Evolutionary conservation across 1,284 basidiomycete genomes (phyloP), one percentile per base, ranked within the genome.

Genomic region (Tremellales sp.): DNA sequence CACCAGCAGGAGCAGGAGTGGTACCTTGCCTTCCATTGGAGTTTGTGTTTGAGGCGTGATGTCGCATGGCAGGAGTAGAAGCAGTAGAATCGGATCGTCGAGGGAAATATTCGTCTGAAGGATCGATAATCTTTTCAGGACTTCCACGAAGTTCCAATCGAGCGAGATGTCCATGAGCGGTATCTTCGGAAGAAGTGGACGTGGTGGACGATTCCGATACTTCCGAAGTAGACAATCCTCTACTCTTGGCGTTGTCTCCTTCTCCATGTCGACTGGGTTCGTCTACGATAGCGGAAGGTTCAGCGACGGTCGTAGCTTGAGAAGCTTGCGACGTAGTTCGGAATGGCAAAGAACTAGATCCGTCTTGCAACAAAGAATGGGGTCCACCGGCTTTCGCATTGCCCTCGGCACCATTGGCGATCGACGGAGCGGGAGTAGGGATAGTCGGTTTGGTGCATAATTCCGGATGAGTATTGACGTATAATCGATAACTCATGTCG

Each of bases 391-490:
- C 43, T 50, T 63, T 64, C 44, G 47, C 50, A 21, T 51, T 43
- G 11, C 50, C 57, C 13, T 56, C 58, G 3, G 46, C 25, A 8
- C 68, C 70, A 46, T 69, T 69, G 24, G 49, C 45, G 13, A 70
- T 39, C 5, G 64, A 64, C 4, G 70, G 70, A 2, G 67, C 68
- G 6, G 68, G 68, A 15, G 66, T 72, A 49, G 62, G 66, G 13
- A 62, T 58, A 23, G 64, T 52, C 12, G 67, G 68, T 53, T 73
- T 74, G 22, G 77, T 76, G 54, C 83, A 84, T 42, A 93, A 77
- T 68, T 96, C 90, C 8, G 91, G 91, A 68, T 96, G 91, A 23
- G 92, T 88, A 60, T 85, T 82, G 59, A 97, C 85, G 67, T 96
- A 99, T 7, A 90, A 84, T 54, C 85, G 82, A 79, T 90, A 98